Base-by-base conservation (phyloP, 192 early-diverging fungal genomes). In the Coemansia sp. region DNA sequence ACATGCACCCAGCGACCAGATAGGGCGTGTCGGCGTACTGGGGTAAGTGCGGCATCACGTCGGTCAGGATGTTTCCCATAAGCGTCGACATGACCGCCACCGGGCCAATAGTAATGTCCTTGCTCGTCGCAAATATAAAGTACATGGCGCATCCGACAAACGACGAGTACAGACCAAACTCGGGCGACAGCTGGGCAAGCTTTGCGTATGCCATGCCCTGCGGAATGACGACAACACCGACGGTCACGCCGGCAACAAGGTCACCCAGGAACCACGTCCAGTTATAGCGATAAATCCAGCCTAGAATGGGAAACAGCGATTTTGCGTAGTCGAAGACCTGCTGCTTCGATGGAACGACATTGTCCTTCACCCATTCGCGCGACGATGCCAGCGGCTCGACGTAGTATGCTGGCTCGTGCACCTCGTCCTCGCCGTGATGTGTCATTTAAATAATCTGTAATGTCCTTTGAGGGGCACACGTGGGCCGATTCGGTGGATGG, bases 51-150 rank as follows among this genome's bases (percentile, higher is more conserved):
- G 71, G 67, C 53, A 71, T 12, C 12, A 66, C 73, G 45, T 75
- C 62, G 11, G 64, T 58, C 18, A 77, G 46, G 15, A 91, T 78
- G 59, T 93, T 84, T 27, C 89, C 87, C 61, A 86, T 74, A 23
- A 92, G 64, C 27, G 86, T 82, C 19, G 91, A 91, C 60, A 91
- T 82, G 37, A 95, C 91, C 19, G 92, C 86, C 1, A 86, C 87
- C 0, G 87, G 70, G 1, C 91, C 89, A 45, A 90, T 87, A 9
- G 87, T 90, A 30, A 89, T 79, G 55, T 81, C 85, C 64, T 89
- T 88, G 24, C 84, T 83, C 0, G 91, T 93, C 14, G 86, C 87
- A 61, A 91, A 85, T 19, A 88, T 61, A 42, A 80, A 76, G 64
- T 93, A 93, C 22, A 89, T 23, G 13, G 89, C 57, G 17, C 84